phyloP scores from a whole-genome alignment of 2,329 filamentous ascomycete genomes.

The Fusarium verrucosum region DNA sequence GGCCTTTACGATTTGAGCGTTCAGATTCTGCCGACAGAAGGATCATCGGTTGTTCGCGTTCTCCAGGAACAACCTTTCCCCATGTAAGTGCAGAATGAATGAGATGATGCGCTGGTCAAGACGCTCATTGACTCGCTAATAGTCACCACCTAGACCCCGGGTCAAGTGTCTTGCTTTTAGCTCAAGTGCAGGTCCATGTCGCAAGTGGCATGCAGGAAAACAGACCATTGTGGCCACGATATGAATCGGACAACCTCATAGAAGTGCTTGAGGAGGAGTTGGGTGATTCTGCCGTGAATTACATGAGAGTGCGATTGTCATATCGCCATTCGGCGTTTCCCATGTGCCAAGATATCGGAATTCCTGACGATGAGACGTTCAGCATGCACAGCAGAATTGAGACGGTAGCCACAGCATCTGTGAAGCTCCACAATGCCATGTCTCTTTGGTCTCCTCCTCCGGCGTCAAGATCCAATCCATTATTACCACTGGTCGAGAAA shows the following conservation, averaged over 20 bases:
- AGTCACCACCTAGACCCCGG: constrained; percentile 56
- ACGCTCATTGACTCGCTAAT: constrained; percentile 23
- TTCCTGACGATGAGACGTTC: constrained; percentile 49
- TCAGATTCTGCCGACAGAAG: constrained; percentile 55
- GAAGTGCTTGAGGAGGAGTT: constrained; percentile 67
- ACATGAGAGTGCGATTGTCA: constrained; percentile 61
- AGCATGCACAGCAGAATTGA: constrained; percentile 59
- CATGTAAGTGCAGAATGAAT: constrained; percentile 48
- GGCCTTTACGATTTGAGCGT: constrained; percentile 60
- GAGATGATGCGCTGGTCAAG: not conserved
- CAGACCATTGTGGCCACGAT: constrained; percentile 43
- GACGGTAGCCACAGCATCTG: constrained; percentile 61
- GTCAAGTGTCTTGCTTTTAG: constrained; percentile 60
- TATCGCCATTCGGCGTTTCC: constrained; percentile 68
- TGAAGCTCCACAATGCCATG: constrained; percentile 58
- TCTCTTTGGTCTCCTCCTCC: constrained; percentile 63
- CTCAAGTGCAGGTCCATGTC: constrained; percentile 53
- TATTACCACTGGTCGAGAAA: constrained; percentile 57
- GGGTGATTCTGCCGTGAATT: constrained; percentile 58
- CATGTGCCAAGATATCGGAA: constrained; percentile 39
- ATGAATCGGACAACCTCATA: constrained; percentile 65
- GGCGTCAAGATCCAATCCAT: constrained; percentile 48
- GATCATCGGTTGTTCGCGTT: constrained; percentile 57
- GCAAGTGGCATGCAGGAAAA: constrained; percentile 8
- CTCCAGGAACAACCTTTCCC: constrained; percentile 56